These are phyloP conservation scores for Alternaria triticimaculans DNA, from an alignment of 2,329 filamentous ascomycete species.

Conservation along the genomic window DNA sequence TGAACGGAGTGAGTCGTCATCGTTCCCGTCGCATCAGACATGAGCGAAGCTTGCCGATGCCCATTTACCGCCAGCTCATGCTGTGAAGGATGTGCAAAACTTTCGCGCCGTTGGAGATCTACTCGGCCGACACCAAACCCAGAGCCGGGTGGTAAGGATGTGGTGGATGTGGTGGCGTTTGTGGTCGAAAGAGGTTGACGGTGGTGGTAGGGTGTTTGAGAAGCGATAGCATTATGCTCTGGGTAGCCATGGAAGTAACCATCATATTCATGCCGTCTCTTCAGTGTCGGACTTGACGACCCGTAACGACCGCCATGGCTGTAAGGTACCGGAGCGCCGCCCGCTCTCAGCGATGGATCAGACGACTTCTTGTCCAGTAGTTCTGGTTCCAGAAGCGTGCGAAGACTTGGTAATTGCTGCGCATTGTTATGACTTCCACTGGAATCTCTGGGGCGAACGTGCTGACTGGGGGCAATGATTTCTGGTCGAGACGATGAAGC, in stretches of 20 bases:
- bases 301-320: constrained; percentile 33
- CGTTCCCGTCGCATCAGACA: constrained; percentile 28
- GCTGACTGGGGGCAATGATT: constrained; percentile 30
- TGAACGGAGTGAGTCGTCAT: constrained; percentile 26
- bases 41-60: constrained; percentile 34
- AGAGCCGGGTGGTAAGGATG: constrained; percentile 32
- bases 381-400: constrained; percentile 46
- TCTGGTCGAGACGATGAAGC: constrained; percentile 38
- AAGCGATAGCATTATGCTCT: constrained; percentile 37
- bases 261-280: constrained; percentile 46
- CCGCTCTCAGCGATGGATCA: constrained; percentile 31
- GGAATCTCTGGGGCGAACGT: constrained; percentile 33
- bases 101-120: constrained; percentile 34
- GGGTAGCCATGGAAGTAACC: constrained; percentile 34
- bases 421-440: constrained; percentile 36
- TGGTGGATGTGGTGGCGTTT: constrained; percentile 29
- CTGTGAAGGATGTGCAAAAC: constrained; percentile 29
- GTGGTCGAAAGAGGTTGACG: constrained; percentile 29
- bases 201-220: constrained; percentile 38
- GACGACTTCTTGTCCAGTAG: constrained; percentile 43
- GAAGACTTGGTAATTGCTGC: constrained; percentile 47
- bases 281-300: constrained; percentile 44
- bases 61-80: constrained; percentile 26
- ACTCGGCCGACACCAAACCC: constrained; percentile 26
- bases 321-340: constrained; percentile 26